Evolutionary conservation across 1,284 basidiomycete species (phyloP).

Genomic region (Waitea zeae): DNA sequence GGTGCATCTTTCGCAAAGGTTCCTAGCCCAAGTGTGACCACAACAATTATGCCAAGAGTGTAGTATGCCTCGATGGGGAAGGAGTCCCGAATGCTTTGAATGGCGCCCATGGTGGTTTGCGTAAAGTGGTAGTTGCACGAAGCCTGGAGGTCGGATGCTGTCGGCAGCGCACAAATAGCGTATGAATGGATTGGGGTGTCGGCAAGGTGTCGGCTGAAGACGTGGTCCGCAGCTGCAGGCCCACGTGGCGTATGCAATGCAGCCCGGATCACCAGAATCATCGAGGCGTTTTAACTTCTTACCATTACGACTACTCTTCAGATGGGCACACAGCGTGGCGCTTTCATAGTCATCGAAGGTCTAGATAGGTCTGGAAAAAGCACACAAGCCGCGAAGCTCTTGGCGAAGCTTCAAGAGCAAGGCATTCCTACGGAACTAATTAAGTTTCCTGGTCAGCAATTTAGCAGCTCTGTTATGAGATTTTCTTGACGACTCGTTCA

Average conservation of each 20-base stretch:
- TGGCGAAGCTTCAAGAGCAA: constrained; percentile 25
- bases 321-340: constrained; percentile 45
- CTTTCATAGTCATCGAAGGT: constrained; percentile 86
- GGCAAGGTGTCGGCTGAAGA: background rate
- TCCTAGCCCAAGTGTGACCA: too few relatives aligned
- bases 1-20: too few relatives aligned
- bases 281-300: background rate
- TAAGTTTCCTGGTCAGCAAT: constrained; percentile 72
- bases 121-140: too few relatives aligned
- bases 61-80: too few relatives aligned
- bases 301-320: too few relatives aligned
- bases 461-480: background rate
- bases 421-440: constrained; percentile 31
- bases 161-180: too few relatives aligned
- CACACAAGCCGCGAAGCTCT: constrained; percentile 60
- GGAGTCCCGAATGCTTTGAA: too few relatives aligned
- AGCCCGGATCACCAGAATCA: background rate
- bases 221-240: background rate
- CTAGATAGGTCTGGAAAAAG: constrained; percentile 89
- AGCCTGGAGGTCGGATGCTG: too few relatives aligned
- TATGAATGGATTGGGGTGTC: constrained; percentile 6
- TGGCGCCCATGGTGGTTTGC: too few relatives aligned
- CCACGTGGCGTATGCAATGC: too few relatives aligned
- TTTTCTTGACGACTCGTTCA: background rate
- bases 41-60: too few relatives aligned